Conservation (phyloP, 768 basidiomycete species). For the Ephemerocybe angulata region DNA sequence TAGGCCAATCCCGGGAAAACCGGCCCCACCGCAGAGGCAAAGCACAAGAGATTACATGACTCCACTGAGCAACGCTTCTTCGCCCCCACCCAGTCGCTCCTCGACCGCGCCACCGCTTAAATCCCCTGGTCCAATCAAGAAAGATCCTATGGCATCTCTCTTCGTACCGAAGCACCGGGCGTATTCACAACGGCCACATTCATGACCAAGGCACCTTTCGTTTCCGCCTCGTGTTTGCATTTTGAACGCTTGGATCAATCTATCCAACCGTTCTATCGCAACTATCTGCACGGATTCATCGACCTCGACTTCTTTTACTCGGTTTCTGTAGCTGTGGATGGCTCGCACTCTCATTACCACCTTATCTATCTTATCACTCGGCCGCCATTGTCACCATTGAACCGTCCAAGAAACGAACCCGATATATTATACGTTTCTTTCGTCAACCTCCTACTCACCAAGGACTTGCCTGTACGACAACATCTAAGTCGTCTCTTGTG, state of each 20-base stretch:
- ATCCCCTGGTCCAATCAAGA: slow-evolving; percentile 43
- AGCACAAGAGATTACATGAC: background rate
- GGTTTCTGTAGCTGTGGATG: background rate
- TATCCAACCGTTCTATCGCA: background rate
- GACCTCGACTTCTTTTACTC: background rate
- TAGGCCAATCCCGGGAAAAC: background rate
- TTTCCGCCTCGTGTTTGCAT: slow-evolving; percentile 14
- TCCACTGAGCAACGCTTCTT: slow-evolving; percentile 11
- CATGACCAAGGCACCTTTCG: slow-evolving; percentile 10
- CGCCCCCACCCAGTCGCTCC: slow-evolving; percentile 11
- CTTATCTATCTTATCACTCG: background rate
- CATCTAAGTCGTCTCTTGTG: background rate
- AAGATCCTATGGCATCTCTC: slow-evolving; percentile 55
- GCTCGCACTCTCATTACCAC: background rate
- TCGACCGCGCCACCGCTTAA: slow-evolving; percentile 32
- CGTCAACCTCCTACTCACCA: background rate
- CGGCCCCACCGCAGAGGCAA: background rate
- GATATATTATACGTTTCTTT: background rate
- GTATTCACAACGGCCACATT: slow-evolving; percentile 49
- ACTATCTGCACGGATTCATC: background rate
- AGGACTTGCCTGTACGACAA: background rate
- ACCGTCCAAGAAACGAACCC: too few relatives aligned
- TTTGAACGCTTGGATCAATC: background rate
- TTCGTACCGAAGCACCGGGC: slow-evolving; percentile 79
- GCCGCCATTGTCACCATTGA: too few relatives aligned